Percentiles rank a stretch among this genome's conserved stretches.
Conservation (phyloP, 176 grass and related monocot species). For the bread wheat (Triticum aestivum) region IWGSC_CS_RefSeq_v2.1 NC_057798.1:174355815-174356314, state of each 20-base stretch:
- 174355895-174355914: background rate
- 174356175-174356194: constrained; percentile 18
- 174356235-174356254: background rate
- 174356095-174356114: background rate
- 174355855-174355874: background rate
- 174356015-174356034: background rate
- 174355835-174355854: background rate
- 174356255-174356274: too few relatives aligned
- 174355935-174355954: constrained; percentile 24
- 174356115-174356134: background rate
- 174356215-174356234: background rate
- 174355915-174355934: background rate
- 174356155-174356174: background rate
- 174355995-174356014: background rate
- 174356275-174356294: too few relatives aligned
- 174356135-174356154: background rate
- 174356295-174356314: too few relatives aligned
- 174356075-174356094: background rate
- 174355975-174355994: background rate
- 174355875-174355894: too few relatives aligned
- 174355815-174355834: background rate
- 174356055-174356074: background rate
- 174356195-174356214: background rate
- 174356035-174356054: background rate
- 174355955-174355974: constrained; percentile 6